A percentile compares a stretch with the other conserved stretches of the same genome.
Conservation (phyloP, 768 basidiomycete genomes). For the Lentinula boryana region DNA sequence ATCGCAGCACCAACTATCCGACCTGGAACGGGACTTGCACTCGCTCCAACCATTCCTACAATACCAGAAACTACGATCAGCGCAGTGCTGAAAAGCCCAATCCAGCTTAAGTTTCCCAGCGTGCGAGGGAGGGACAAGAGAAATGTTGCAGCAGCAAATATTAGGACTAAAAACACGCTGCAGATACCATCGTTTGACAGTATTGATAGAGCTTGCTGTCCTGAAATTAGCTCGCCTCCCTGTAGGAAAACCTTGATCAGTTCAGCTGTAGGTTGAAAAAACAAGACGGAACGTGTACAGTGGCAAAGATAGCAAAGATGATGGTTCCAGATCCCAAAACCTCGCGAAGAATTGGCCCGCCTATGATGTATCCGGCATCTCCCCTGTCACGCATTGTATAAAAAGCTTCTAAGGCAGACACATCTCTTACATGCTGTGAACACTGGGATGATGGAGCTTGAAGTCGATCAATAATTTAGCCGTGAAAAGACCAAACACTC, state of each 20-base stretch:
- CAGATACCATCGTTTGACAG: conserved; percentile 46
- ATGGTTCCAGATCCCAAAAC: conserved; percentile 39
- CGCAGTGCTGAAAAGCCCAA: conserved; percentile 36
- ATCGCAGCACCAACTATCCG: conserved; percentile 31
- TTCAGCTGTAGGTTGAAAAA: conserved; percentile 7
- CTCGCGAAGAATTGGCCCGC: conserved; percentile 42
- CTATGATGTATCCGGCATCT: conserved; percentile 44
- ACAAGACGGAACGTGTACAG: conserved; percentile 18
- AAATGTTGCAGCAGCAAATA: conserved; percentile 38
- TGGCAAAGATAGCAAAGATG: conserved; percentile 44
- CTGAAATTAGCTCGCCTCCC: conserved; percentile 44
- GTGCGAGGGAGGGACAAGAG: conserved; percentile 41
- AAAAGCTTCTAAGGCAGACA: background rate
- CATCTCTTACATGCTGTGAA: conserved; percentile 41
- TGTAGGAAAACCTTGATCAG: conserved; percentile 11
- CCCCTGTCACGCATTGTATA: conserved; percentile 22
- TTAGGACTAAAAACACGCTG: conserved; percentile 35
- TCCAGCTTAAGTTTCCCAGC: conserved; percentile 38
- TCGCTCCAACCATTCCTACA: conserved; percentile 46
- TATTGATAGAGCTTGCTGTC: conserved; percentile 44
- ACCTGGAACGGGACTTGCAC: conserved; percentile 35
- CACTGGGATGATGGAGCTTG: conserved; percentile 48
- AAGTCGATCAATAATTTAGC: conserved; percentile 51
- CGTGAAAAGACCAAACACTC: conserved; percentile 43
- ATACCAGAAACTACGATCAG: conserved; percentile 40